Base-by-base conservation (phyloP, 2,329 filamentous ascomycete species). In the Aspergillus sp. region DNA sequence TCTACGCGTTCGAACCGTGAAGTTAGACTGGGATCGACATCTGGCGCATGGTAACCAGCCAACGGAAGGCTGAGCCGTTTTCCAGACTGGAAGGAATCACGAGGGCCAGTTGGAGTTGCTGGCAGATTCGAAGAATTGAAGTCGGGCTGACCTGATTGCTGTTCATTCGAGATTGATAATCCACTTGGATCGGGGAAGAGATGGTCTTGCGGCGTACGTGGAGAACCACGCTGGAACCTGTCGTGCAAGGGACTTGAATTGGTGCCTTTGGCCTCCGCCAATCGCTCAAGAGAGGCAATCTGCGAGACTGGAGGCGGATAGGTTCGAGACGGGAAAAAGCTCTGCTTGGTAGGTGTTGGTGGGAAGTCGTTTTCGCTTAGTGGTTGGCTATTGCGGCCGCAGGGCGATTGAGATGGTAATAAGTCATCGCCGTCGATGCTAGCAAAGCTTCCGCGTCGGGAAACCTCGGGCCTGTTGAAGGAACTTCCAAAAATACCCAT, bases 281-380 rank as follows among this genome's bases (percentile, higher is more conserved):
- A 55, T 30, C 73, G 70, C 58, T 77, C 75, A 6, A 77, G 64
- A 15, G 72, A 72, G 2, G 71, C 63, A 45, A 74, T 73, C 55
- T 76, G 72, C 25, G 72, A 71, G 6, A 71, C 65, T 12, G 70
- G 52, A 1, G 73, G 72, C 23, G 72, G 74, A 59, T 74, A 75
- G 23, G 73, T 76, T 56, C 72, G 68, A 41, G 73, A 75, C 15
- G 74, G 72, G 53, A 76, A 72, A 62, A 76, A 76, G 1, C 71
- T 65, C 63, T 76, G 75, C 76, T 97, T 98, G 0, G 95, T 98
- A 0, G 95, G 95, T 1, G 95, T 99, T 1, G 94, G 93, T n/a
- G 94, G 93, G 59, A 94, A 81, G 53, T 97, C 92, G 41, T 79
- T 82, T 60, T 93, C 91, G 17, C 78, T 81, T 56, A 83, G 82